Percentiles rank a stretch among this genome's conserved stretches.
Evolutionary conservation across 2,329 filamentous ascomycete genomes (phyloP).

Genomic region (Xylariales sp.): DNA sequence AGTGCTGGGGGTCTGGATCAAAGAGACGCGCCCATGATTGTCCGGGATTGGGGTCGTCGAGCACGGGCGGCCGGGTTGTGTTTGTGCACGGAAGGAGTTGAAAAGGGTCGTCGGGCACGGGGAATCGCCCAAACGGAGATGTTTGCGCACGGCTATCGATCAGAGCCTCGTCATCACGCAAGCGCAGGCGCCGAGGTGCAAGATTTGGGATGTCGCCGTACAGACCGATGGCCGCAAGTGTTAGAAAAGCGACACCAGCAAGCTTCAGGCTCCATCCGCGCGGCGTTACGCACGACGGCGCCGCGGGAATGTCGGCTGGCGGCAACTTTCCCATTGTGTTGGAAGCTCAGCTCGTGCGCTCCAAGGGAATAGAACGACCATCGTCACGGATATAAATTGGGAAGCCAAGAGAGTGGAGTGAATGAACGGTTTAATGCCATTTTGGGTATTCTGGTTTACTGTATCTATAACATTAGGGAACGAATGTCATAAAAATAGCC

Average conservation of each 20-base stretch:
- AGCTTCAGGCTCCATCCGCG: constrained; percentile 18
- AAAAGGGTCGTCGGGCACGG: constrained; percentile 57
- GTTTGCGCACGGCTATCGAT: constrained; percentile 23
- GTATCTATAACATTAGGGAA: too few relatives aligned
- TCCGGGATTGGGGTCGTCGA: constrained; percentile 54
- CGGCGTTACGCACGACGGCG: constrained; percentile 5
- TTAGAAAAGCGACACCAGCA: constrained; percentile 16
- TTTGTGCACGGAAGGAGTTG: constrained; percentile 61
- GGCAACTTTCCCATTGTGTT: constrained; percentile 26
- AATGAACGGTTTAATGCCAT: too few relatives aligned
- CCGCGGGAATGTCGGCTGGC: background rate
- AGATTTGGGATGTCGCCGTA: constrained; percentile 36
- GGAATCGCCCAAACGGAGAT: constrained; percentile 55
- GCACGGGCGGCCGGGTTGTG: constrained; percentile 53
- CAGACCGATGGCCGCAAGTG: constrained; percentile 22
- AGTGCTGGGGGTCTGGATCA: constrained; percentile 57
- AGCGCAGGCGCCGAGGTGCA: constrained; percentile 38
- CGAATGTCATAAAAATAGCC: too few relatives aligned
- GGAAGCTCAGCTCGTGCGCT: background rate
- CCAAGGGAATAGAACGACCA: too few relatives aligned
- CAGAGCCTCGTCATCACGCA: constrained; percentile 40
- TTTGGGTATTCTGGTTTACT: too few relatives aligned
- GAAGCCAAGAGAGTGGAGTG: too few relatives aligned
- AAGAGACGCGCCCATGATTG: constrained; percentile 56
- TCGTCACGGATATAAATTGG: too few relatives aligned